Evolutionary conservation across 176 grass and related monocot species (phyloP).

Genomic region (Phoenix dactylifera): DNA sequence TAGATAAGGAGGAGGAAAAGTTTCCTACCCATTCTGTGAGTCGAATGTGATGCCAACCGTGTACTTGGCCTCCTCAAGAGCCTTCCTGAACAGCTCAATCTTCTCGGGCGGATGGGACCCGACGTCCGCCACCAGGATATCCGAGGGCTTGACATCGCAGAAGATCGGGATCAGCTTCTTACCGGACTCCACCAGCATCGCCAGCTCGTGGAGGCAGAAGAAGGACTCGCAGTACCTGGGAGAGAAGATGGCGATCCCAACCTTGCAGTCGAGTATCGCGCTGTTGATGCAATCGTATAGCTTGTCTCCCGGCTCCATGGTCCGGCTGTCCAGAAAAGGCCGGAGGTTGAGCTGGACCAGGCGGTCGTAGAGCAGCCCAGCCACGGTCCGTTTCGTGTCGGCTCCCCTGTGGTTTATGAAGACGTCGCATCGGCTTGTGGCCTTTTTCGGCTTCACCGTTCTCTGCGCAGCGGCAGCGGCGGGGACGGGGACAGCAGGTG

Average conservation of each 20-base stretch:
- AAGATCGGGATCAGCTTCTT: constrained; percentile 22
- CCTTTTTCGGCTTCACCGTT: no score
- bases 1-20: no score
- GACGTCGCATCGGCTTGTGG: not conserved
- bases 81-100: not conserved
- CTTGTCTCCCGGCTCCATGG: constrained; percentile 12
- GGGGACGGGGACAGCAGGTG: no score
- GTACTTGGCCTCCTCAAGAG: constrained; percentile 7
- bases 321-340: constrained; percentile 13
- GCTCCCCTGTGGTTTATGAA: constrained; percentile 12
- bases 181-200: constrained; percentile 7
- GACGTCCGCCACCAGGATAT: not conserved
- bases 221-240: constrained; percentile 10
- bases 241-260: constrained; percentile 18
- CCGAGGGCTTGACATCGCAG: constrained; percentile 14
- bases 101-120: not conserved
- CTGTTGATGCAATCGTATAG: not conserved
- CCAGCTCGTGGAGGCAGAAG: constrained; percentile 15
- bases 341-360: not conserved
- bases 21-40: constrained; percentile 6
- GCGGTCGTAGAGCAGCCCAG: constrained; percentile 18
- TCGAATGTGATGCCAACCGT: constrained; percentile 16
- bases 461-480: no score
- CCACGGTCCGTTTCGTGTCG: constrained; percentile 6
- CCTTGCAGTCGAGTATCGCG: constrained; percentile 2